A percentile compares a stretch with the other conserved stretches of the same genome.
These are phyloP conservation scores for Eruca vesicaria DNA, from an alignment of 441 rosid genomes.

Conservation along the genomic window DNA sequence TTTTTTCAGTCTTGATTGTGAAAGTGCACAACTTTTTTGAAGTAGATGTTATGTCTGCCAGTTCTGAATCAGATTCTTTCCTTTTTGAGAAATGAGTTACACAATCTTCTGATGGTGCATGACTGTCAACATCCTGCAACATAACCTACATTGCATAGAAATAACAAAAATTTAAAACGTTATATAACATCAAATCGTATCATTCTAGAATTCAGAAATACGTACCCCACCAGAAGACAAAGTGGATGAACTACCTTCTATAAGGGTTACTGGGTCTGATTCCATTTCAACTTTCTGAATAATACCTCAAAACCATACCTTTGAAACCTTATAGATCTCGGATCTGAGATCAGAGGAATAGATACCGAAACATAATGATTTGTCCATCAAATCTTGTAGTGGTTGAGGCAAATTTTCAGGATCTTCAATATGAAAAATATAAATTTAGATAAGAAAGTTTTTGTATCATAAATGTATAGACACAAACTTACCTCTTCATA, in stretches of 20 bases:
- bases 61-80: neutral
- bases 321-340: neutral
- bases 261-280: neutral
- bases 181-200: too few relatives aligned
- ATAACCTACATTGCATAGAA: neutral
- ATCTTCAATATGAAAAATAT: neutral
- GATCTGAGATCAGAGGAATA: too few relatives aligned
- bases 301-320: neutral
- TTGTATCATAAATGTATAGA: neutral
- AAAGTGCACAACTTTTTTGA: neutral
- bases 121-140: neutral
- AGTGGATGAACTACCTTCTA: neutral
- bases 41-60: neutral
- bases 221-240: neutral
- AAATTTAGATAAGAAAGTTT: neutral
- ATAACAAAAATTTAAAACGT: too few relatives aligned
- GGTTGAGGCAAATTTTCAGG: neutral
- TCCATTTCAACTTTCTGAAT: neutral
- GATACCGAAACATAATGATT: neutral
- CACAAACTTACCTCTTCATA: neutral
- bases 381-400: neutral
- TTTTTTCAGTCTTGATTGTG: neutral
- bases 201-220: neutral
- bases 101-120: neutral
- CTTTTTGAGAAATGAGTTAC: neutral